These are phyloP conservation scores for Rhododendron molle DNA, from an alignment of 148 eudicot genomes.

Conservation along the genomic window DNA sequence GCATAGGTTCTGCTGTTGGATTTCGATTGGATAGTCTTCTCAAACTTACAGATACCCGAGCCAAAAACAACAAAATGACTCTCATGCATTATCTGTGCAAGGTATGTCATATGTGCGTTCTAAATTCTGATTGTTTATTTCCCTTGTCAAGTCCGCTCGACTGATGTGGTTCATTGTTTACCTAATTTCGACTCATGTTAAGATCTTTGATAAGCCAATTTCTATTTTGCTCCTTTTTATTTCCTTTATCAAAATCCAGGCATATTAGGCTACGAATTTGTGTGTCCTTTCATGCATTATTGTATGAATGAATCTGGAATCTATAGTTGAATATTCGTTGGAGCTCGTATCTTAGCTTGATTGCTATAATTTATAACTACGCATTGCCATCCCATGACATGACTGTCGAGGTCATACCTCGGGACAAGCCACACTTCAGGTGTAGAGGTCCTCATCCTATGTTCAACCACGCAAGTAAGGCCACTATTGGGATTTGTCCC, in stretches of 20 bases:
- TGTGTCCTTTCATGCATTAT: neutral
- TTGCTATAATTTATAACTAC: neutral
- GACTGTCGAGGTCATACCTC: neutral
- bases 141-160: neutral
- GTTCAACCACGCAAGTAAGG: neutral
- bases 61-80: conserved; percentile 60
- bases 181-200: neutral
- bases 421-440: neutral
- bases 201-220: neutral
- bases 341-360: neutral
- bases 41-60: conserved; percentile 64
- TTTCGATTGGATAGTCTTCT: conserved; percentile 66
- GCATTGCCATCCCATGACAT: neutral
- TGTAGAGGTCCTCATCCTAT: neutral
- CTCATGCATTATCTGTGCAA: conserved; percentile 69
- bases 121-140: neutral
- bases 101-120: conserved; percentile 24
- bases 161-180: neutral
- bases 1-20: conserved; percentile 67
- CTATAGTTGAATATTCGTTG: neutral
- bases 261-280: neutral
- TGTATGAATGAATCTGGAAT: neutral
- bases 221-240: neutral
- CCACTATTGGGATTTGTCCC: too few relatives aligned
- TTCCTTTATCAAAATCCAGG: neutral